Percentiles rank a stretch among this genome's conserved stretches.
These are phyloP conservation scores for Aspergillus steynii DNA, from an alignment of 495 filamentous ascomycete genomes.

Conservation along the genomic window DNA sequence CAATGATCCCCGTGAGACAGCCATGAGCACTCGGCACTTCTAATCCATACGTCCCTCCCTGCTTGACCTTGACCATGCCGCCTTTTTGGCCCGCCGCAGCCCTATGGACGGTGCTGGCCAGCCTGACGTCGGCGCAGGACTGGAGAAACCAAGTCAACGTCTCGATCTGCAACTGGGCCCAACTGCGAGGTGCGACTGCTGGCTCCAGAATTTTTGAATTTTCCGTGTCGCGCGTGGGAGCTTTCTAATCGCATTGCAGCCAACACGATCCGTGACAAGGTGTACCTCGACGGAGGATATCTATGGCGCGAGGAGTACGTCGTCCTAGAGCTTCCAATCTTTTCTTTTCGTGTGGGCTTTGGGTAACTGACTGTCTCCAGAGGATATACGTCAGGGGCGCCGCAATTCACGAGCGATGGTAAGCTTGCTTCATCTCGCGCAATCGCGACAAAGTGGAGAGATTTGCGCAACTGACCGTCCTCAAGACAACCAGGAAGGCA, in stretches of 20 bases:
- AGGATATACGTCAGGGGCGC: background rate
- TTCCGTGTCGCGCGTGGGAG: background rate
- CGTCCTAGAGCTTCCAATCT: conserved; percentile 1
- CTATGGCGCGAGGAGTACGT: conserved; percentile 47
- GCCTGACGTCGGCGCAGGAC: conserved; percentile 17
- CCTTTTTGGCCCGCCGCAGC: background rate
- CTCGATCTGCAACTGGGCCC: conserved; percentile 59
- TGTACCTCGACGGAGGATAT: conserved; percentile 68
- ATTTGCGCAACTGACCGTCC: background rate
- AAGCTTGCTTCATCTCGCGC: background rate
- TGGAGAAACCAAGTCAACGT: conserved; percentile 43
- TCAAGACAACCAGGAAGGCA: conserved; percentile 40
- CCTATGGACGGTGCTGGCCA: background rate
- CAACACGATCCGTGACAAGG: conserved; percentile 61
- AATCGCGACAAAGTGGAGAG: background rate
- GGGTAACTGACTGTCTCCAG: background rate
- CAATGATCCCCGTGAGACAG: background rate
- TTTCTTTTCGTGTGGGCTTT: background rate
- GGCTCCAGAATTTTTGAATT: background rate
- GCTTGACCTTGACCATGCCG: background rate
- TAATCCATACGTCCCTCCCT: background rate
- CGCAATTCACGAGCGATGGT: background rate
- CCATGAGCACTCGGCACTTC: background rate
- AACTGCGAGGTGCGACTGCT: conserved; percentile 44
- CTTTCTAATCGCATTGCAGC: conserved; percentile 35